Conservation (phyloP, 495 filamentous ascomycete genomes). For the Neurospora tetraspora region DNA sequence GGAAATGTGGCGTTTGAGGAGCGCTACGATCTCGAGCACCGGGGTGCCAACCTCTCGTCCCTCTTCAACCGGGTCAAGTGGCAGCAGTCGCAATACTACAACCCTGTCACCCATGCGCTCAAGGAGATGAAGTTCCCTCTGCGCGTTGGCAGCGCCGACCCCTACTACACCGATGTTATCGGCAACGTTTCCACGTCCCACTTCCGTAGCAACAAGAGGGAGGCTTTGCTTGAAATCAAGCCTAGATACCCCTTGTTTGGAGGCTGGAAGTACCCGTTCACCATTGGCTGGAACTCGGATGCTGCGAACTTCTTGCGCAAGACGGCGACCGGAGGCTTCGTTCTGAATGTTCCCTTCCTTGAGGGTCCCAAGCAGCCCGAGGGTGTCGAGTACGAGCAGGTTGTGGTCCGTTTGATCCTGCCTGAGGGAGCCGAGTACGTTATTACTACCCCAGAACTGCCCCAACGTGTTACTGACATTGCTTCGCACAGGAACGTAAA, state of each 20-base stretch:
- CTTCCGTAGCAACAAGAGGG: constrained; percentile 68
- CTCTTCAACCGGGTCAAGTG: constrained; percentile 85
- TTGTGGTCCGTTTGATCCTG: constrained; percentile 70
- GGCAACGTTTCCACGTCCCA: constrained; percentile 92
- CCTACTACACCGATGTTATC: constrained; percentile 95
- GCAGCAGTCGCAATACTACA: constrained; percentile 66
- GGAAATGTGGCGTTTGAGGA: constrained; percentile 93
- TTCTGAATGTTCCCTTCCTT: constrained; percentile 93
- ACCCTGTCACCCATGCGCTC: constrained; percentile 62
- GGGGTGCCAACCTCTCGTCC: constrained; percentile 68
- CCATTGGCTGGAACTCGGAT: constrained; percentile 86
- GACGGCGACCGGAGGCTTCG: constrained; percentile 51
- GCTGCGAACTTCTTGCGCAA: constrained; percentile 64
- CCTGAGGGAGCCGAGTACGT: constrained; percentile 87
- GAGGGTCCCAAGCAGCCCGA: constrained; percentile 82
- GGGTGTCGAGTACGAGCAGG: constrained; percentile 73
- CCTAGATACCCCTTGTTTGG: constrained; percentile 91
- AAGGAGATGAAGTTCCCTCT: constrained; percentile 76
- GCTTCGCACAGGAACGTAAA: constrained; percentile 48
- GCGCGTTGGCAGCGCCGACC: constrained; percentile 61
- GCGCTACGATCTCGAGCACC: constrained; percentile 80
- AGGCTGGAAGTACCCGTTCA: constrained; percentile 95
- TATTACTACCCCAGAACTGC: constrained; percentile 1
- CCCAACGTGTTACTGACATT: not conserved
- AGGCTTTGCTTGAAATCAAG: constrained; percentile 78